Base-by-base conservation (phyloP, 2,329 filamentous ascomycete species). In the Penicillium sp. region DNA sequence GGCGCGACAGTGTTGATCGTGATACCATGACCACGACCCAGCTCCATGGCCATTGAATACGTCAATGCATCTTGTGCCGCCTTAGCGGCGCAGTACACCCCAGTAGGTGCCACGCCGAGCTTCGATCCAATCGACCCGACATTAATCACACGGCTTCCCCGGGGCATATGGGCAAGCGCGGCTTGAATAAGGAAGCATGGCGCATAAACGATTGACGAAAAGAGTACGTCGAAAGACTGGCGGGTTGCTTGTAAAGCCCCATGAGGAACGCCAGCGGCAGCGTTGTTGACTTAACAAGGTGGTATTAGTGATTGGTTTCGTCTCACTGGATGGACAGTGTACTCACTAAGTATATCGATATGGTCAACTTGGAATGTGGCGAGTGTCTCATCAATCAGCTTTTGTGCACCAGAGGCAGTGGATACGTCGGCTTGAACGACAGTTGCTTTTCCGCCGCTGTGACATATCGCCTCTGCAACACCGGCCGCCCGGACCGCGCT, bases 1-100 rank as follows among this genome's bases (percentile, higher is more conserved):
- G 67, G 69, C 0, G 60, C 61, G 6, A 71, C 47, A 1, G 66
- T 62, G 33, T 71, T 72, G 26, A 71, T 59, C 0, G 67, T 71
- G 36, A 72, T 66, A 10, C 67, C 66, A 40, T 32, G 36, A 11
- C 32, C 17, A 14, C 46, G 41, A 18, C 41, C 41, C 18, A 44
- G 22, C 32, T 49, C 45, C 41, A 45, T 44, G 4, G 41, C 40
- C 44, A 44, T 28, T 8, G 42, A 32, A 37, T 41, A 45, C 16
- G 49, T 51, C 41, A 54, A 32, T 10, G 47, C 35, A 37, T 52
- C 45, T 13, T 43, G 35, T 3, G 49, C 51, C 14, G 51, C 51
- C 33, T 54, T 54, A n/a, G 51, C 41, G 14, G 45, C 47, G 13
- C 42, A 41, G 27, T 54, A 54, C 8, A 49, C 32, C n/a, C 47